Evolutionary conservation across 331 rosid genomes (phyloP), one percentile per base, ranked within the genome.

Genomic region (Saraca asoca): DNA sequence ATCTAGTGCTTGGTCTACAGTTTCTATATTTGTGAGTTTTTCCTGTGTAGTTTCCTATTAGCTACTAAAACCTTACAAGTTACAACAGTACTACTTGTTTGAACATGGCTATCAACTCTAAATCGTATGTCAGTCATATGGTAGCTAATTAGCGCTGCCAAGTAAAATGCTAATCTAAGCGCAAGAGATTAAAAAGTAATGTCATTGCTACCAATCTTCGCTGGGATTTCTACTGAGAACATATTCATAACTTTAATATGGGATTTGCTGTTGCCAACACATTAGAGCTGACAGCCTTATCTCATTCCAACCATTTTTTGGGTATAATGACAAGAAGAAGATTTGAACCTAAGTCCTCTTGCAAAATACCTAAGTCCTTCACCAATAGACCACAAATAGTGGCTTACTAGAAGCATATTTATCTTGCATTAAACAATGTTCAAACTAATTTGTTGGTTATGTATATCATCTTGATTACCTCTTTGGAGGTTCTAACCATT

Each of bases 401-500:
- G 13, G 43, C 66, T 61, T 37, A 20, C 14, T 61, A 7, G 46
- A n/a, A 45, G n/a, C 14, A 29, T 45, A 14, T 63, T 9, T 7
- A 5, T 2, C 14, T 12, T 14, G 67, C 54, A 5, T 14, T 24
- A 39, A 24, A 7, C 34, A 7, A 19, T n/a, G n/a, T 42, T 45
- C 16, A 9, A 29, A 13, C 44, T 16, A 45, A 63, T 43, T 29
- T 37, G 14, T 39, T 5, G 67, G 58, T 53, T 46, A 61, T 72
- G 66, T 45, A 34, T 51, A 15, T 34, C 29, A 24, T 66, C 34
- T 69, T 50, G 51, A 42, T 50, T 49, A 17, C 38, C 7, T n/a
- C 41, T 56, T 14, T 50, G 17, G 17, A 54, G 2, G 12, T 72
- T 56, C 64, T 74, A 66, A 34, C 33, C 62, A 33, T 41, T 61